phyloP scores from a whole-genome alignment of 805 yeast genomes.

The Metschnikowia proteae region DNA sequence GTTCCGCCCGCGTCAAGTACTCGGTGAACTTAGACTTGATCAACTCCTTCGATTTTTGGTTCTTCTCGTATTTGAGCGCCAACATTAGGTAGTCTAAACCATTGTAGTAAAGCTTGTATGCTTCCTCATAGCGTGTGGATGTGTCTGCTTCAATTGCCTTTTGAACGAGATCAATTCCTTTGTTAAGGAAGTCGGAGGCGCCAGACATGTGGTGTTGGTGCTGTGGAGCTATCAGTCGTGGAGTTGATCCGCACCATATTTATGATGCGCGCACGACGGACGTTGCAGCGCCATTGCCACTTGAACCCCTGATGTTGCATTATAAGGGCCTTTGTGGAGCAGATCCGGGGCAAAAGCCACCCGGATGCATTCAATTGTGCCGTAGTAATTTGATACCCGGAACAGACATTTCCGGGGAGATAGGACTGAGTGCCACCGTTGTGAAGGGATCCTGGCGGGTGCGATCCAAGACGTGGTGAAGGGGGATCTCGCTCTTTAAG shows the following conservation, averaged over 20 bases:
- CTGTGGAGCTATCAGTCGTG: not conserved
- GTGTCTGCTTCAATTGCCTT: constrained; percentile 94
- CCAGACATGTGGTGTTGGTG: constrained; percentile 22
- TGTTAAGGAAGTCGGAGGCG: constrained; percentile 70
- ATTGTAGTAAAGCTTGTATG: constrained; percentile 86
- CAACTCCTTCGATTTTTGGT: constrained; percentile 81
- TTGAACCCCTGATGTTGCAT: not conserved
- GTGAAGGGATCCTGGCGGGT: no score
- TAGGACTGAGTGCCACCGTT: no score
- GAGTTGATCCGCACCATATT: constrained; percentile 2
- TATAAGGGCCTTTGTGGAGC: not conserved
- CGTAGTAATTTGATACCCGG: no score
- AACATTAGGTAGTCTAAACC: constrained; percentile 94
- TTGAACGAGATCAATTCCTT: constrained; percentile 93
- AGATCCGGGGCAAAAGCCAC: no score
- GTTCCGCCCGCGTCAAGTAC: constrained; percentile 89
- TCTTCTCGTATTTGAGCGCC: constrained; percentile 90
- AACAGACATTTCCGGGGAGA: no score
- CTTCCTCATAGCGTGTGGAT: constrained; percentile 86
- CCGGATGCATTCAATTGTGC: no score
- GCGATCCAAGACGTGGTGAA: no score
- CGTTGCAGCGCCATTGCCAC: not conserved
- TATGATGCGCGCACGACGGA: constrained; percentile 1
- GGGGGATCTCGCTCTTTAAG: not conserved
- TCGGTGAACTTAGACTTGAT: constrained; percentile 88